Evolutionary conservation across 192 early-diverging fungal species (phyloP).

Genomic region (Rhizophagus clarus): DNA sequence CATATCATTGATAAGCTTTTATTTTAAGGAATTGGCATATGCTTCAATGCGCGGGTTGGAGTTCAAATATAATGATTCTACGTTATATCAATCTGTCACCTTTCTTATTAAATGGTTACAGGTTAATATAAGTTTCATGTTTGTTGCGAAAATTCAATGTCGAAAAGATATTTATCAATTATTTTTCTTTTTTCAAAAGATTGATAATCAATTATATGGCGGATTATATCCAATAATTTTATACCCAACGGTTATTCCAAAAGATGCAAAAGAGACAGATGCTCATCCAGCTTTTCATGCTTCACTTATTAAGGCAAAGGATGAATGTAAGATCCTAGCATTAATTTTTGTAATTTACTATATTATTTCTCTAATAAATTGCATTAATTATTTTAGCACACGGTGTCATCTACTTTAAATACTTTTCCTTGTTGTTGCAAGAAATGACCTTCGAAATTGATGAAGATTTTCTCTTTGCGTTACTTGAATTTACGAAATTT

Average conservation of each 20-base stretch:
- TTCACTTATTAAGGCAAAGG: slow-evolving; percentile 86
- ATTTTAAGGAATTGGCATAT: slow-evolving; percentile 79
- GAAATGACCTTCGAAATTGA: slow-evolving; percentile 94
- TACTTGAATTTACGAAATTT: slow-evolving; percentile 87
- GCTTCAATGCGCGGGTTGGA: slow-evolving; percentile 75
- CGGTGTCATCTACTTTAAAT: slow-evolving; percentile 94
- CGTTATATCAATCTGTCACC: slow-evolving; percentile 75
- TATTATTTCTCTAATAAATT: not conserved
- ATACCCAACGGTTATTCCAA: slow-evolving; percentile 87
- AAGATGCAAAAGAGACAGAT: slow-evolving; percentile 61
- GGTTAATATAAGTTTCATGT: slow-evolving; percentile 33
- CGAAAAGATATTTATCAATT: not conserved
- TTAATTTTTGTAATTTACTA: not conserved
- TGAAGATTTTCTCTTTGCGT: slow-evolving; percentile 85
- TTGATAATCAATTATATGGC: slow-evolving; percentile 95
- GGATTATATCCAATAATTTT: slow-evolving; percentile 89
- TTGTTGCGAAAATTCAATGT: not conserved
- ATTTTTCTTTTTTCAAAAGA: slow-evolving; percentile 49
- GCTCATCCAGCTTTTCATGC: slow-evolving; percentile 65
- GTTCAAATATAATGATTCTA: slow-evolving; percentile 79
- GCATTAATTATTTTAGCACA: slow-evolving; percentile 58
- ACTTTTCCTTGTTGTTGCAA: slow-evolving; percentile 89
- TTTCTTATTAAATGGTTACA: slow-evolving; percentile 89
- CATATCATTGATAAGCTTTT: not conserved
- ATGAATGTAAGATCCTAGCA: slow-evolving; percentile 59